These are phyloP conservation scores for Tilletia indica DNA, from an alignment of 1,284 basidiomycete genomes.

Conservation along the genomic window DNA sequence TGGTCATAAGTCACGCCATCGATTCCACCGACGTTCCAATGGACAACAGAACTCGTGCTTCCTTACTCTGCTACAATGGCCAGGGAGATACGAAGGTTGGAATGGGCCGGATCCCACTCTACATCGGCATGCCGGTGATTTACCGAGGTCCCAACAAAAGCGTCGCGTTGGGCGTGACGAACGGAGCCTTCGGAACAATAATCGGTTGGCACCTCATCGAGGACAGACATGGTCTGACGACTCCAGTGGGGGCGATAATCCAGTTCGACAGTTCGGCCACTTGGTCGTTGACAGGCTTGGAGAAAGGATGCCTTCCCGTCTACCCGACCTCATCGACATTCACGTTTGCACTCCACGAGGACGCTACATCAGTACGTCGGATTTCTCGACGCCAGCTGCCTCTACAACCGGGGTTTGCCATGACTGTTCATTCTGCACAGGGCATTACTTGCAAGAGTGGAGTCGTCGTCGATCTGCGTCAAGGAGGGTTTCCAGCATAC, in stretches of 20 bases:
- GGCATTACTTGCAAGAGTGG: background rate
- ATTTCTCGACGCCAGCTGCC: background rate
- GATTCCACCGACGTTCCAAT: no score
- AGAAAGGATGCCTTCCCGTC: background rate
- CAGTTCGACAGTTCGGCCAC: background rate
- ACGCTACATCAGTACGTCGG: background rate
- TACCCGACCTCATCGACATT: background rate
- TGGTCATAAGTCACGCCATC: background rate
- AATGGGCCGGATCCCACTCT: background rate
- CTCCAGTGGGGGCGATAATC: background rate
- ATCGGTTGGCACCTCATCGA: background rate
- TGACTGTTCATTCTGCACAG: no score
- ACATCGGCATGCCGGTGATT: no score
- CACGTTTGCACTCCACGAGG: background rate
- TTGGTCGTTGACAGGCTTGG: background rate
- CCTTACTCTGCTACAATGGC: background rate
- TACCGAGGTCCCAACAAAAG: no score
- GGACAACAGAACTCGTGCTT: background rate
- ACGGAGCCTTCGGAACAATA: background rate
- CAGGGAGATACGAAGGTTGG: background rate
- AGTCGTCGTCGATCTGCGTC: background rate
- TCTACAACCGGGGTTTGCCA: background rate
- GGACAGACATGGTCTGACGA: background rate
- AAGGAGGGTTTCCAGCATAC: background rate
- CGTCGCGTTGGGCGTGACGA: background rate